Evolutionary conservation across 345 rosid species (phyloP).

Genomic region (Populus nigra): DNA sequence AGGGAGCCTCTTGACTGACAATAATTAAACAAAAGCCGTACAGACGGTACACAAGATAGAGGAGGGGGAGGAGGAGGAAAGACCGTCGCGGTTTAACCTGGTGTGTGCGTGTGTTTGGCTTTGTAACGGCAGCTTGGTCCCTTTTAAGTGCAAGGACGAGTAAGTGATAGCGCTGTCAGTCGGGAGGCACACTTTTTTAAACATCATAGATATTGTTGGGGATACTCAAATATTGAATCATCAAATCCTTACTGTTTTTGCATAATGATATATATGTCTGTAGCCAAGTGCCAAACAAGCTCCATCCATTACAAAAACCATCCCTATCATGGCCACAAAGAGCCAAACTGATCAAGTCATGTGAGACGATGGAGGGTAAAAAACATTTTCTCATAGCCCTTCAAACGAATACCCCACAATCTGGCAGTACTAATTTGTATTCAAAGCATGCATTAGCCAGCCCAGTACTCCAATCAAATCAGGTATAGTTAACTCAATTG

Average conservation of each 20-base stretch:
- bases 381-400: not conserved
- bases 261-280: not conserved
- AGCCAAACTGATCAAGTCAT: not conserved
- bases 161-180: not conserved
- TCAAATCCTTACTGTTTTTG: not conserved
- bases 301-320: not conserved
- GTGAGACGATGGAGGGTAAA: not conserved
- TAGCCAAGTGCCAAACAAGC: not conserved
- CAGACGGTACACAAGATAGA: not conserved
- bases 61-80: not conserved
- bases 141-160: not conserved
- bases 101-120: no score
- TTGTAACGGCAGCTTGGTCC: not conserved
- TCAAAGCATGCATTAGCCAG: not conserved
- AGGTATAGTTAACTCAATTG: not conserved
- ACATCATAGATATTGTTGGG: not conserved
- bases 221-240: not conserved
- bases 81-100: not conserved
- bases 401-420: not conserved
- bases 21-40: not conserved
- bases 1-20: no score
- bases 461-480: not conserved
- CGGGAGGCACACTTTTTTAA: not conserved
- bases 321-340: not conserved
- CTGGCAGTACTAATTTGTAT: not conserved